phyloP scores from a whole-genome alignment of 345 rosid genomes.

The Populus davidiana region DNA sequence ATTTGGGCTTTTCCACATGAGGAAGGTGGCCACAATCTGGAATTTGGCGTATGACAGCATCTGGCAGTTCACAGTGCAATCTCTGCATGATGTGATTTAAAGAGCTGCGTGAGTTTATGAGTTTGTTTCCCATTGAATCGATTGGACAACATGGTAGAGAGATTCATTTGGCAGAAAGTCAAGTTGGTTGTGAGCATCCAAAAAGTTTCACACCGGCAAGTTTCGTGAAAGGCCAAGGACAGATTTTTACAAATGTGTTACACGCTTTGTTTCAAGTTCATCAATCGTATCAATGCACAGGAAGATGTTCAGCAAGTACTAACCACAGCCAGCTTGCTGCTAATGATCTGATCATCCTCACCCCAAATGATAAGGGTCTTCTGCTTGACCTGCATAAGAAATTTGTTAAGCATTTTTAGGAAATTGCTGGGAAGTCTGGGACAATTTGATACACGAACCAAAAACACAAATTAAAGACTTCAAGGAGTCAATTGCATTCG shows the following conservation, averaged over 20 bases:
- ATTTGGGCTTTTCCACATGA: conserved; percentile 70
- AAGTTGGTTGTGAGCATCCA: not conserved
- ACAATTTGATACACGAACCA: not conserved
- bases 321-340: conserved; percentile 77
- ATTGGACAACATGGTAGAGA: not conserved
- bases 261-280: not conserved
- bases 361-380: conserved; percentile 89
- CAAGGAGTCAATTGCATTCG: no score
- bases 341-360: conserved; percentile 75
- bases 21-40: conserved; percentile 86
- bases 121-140: not conserved
- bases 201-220: not conserved
- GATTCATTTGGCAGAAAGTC: not conserved
- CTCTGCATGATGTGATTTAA: conserved; percentile 45
- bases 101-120: not conserved
- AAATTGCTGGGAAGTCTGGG: no score
- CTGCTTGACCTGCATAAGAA: conserved; percentile 54
- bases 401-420: conserved; percentile 5
- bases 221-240: not conserved
- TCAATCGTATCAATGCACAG: not conserved
- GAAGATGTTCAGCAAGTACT: conserved; percentile 25
- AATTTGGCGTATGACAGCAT: conserved; percentile 59
- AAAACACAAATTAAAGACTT: no score
- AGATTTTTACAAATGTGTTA: not conserved
- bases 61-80: conserved; percentile 58